A percentile compares a stretch with the other conserved stretches of the same genome.
phyloP scores from a whole-genome alignment of 192 early-diverging fungal species.

The Coemansia sp. region DNA sequence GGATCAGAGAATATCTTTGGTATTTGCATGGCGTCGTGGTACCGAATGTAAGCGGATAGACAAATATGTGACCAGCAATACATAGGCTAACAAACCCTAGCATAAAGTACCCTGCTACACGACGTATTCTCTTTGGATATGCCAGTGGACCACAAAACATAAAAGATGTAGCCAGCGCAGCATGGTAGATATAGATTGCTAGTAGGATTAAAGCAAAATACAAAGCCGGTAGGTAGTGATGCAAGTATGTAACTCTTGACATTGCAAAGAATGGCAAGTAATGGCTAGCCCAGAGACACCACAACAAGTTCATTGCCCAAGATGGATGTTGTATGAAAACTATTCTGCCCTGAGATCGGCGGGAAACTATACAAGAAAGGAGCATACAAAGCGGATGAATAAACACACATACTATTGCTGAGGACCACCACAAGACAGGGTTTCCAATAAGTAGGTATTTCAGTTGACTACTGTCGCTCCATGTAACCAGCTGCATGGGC shows the following conservation, averaged over 20 bases:
- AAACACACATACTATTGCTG: slow-evolving; percentile 33
- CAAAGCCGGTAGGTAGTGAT: slow-evolving; percentile 71
- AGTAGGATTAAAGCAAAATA: slow-evolving; percentile 65
- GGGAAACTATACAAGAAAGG: slow-evolving; percentile 1
- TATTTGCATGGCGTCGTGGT: slow-evolving; percentile 13
- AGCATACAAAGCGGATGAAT: slow-evolving; percentile 18
- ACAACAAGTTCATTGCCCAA: slow-evolving; percentile 19
- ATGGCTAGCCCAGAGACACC: slow-evolving; percentile 60
- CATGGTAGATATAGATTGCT: slow-evolving; percentile 19
- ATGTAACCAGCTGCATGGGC: slow-evolving; percentile 86
- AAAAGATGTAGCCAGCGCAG: not conserved
- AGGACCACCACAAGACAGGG: slow-evolving; percentile 84
- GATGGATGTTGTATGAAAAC: not conserved
- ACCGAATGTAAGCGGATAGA: slow-evolving; percentile 29
- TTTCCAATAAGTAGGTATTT: slow-evolving; percentile 92
- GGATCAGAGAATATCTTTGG: not conserved
- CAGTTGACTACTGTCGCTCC: slow-evolving; percentile 67
- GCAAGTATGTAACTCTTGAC: slow-evolving; percentile 70
- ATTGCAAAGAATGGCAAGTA: slow-evolving; percentile 69
- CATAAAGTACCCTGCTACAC: not conserved
- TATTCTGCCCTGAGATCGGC: slow-evolving; percentile 14
- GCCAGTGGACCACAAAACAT: not conserved
- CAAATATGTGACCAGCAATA: slow-evolving; percentile 1
- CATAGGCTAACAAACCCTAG: not conserved
- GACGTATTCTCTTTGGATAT: not conserved